phyloP scores from a whole-genome alignment of 345 rosid genomes.

The Balakata baccata region DNA sequence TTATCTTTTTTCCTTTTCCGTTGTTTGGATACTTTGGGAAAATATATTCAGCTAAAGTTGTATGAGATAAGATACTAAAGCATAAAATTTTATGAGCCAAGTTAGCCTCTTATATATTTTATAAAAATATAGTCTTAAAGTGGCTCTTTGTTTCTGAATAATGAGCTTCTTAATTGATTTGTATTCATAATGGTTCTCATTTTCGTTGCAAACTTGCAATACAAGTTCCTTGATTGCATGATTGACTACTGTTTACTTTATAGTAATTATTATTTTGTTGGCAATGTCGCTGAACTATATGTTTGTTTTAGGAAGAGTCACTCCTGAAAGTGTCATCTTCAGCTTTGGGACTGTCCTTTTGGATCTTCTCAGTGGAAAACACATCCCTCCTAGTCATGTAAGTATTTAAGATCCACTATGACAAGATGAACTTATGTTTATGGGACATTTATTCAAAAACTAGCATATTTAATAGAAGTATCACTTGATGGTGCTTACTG shows the following conservation, averaged over 20 bases:
- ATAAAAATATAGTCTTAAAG: too few species aligned
- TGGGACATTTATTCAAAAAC: background rate
- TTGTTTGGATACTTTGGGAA: background rate
- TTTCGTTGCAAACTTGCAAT: background rate
- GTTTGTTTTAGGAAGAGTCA: slow-evolving; percentile 72
- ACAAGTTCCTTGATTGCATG: background rate
- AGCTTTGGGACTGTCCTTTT: slow-evolving; percentile 95
- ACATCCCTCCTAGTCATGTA: slow-evolving; percentile 95
- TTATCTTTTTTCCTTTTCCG: background rate
- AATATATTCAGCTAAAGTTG: background rate
- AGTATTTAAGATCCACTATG: slow-evolving; percentile 20
- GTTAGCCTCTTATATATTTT: background rate
- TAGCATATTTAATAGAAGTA: background rate
- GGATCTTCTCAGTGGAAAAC: slow-evolving; percentile 95
- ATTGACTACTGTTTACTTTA: background rate
- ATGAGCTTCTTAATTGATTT: background rate
- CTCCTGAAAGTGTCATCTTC: slow-evolving; percentile 85
- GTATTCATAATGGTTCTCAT: background rate
- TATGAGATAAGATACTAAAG: background rate
- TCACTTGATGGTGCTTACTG: background rate
- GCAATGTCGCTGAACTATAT: background rate
- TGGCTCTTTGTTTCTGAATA: background rate
- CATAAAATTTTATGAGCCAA: too few species aligned
- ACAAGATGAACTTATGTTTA: background rate
- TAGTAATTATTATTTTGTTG: background rate